These are phyloP conservation scores for Rhododendron williamsianum DNA, from an alignment of 148 eudicot genomes.

Conservation along the genomic window DNA sequence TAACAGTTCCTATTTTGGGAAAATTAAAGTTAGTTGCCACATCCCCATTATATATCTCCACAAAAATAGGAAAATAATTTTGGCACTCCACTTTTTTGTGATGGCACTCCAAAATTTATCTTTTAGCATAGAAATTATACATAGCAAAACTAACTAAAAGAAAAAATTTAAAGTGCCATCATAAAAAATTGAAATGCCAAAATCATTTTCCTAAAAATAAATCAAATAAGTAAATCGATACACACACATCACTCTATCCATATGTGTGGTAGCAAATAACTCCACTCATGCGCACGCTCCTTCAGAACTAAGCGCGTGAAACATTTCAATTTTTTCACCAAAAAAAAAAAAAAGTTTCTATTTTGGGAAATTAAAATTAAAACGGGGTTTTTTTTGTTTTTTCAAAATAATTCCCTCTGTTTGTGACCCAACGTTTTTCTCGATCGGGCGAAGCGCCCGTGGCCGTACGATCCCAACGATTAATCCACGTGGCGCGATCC, in stretches of 20 bases:
- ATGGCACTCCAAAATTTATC: no score
- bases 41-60: background rate
- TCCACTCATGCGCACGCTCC: background rate
- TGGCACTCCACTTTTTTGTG: no score
- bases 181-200: no score
- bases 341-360: background rate
- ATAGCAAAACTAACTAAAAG: no score
- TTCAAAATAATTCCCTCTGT: conserved; percentile 17
- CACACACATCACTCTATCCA: background rate
- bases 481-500: conserved; percentile 30
- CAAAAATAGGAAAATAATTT: no score
- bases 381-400: background rate
- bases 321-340: background rate
- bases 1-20: no score
- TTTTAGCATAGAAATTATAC: no score
- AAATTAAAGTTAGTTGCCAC: background rate
- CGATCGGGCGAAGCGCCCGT: conserved; percentile 13
- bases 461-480: conserved; percentile 25
- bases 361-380: conserved; percentile 9
- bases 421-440: conserved; percentile 46
- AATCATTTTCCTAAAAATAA: background rate
- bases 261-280: background rate
- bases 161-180: no score
- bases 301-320: background rate
- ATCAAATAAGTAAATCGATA: background rate